A percentile compares a stretch with the other conserved stretches of the same genome.
These are phyloP conservation scores for Lactifluus subvellereus DNA, from an alignment of 768 basidiomycete genomes.

Conservation along the genomic window DNA sequence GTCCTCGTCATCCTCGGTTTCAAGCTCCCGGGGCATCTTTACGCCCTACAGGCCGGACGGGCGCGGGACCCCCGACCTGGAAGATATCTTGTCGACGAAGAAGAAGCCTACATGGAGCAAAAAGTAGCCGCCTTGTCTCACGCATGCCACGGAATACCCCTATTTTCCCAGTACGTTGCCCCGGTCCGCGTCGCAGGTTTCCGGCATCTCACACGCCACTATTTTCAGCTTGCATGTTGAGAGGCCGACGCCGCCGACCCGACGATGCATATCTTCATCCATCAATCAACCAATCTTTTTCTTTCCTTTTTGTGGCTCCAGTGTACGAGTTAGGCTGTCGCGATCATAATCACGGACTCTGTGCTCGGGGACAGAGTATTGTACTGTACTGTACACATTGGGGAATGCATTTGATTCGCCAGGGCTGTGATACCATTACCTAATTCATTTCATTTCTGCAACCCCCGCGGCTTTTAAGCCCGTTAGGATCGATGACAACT, in stretches of 20 bases:
- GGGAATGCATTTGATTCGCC: background rate
- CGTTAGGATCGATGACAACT: background rate
- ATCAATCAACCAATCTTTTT: background rate
- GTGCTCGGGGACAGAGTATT: too few species aligned
- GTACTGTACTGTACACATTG: background rate
- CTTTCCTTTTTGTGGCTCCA: background rate
- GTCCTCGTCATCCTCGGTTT: constrained; percentile 11
- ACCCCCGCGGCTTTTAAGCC: background rate
- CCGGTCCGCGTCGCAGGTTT: background rate
- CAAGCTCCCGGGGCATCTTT: constrained; percentile 35
- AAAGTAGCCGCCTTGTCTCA: constrained; percentile 5
- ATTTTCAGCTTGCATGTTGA: background rate
- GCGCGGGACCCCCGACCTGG: constrained; percentile 51
- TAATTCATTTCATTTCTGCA: background rate
- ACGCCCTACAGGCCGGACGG: constrained; percentile 46
- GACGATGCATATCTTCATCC: background rate
- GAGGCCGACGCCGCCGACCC: background rate
- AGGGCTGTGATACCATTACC: constrained; percentile 1
- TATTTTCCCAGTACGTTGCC: background rate
- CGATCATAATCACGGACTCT: constrained; percentile 1
- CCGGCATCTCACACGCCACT: background rate
- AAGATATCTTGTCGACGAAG: constrained; percentile 38
- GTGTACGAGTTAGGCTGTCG: background rate
- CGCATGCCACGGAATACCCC: background rate
- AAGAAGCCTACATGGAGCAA: constrained; percentile 31